These are phyloP conservation scores for Fusarium sp. DNA, from an alignment of 2,329 filamentous ascomycete genomes.

Conservation along the genomic window DNA sequence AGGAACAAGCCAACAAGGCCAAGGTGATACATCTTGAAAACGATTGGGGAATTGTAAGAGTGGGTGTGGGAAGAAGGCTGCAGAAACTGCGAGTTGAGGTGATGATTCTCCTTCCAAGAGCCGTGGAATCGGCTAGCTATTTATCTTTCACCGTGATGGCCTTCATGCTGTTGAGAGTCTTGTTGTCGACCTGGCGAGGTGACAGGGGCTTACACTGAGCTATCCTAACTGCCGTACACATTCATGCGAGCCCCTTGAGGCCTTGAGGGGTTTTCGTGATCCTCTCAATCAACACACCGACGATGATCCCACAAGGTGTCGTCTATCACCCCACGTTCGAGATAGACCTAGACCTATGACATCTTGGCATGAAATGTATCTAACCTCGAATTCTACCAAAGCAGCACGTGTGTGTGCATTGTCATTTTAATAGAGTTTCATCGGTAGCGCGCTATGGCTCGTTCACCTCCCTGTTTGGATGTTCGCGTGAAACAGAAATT, in stretches of 20 bases:
- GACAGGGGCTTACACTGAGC: background rate
- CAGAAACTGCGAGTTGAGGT: background rate
- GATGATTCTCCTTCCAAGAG: background rate
- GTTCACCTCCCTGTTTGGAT: background rate
- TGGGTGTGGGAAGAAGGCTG: background rate
- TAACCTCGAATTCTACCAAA: background rate
- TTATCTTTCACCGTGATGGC: background rate
- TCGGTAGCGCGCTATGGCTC: background rate
- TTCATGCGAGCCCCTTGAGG: background rate
- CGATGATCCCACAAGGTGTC: background rate
- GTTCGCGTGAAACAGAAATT: background rate
- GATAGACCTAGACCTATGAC: background rate
- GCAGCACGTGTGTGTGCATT: background rate
- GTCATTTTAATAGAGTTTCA: background rate
- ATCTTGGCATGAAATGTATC: background rate
- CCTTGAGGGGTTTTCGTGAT: background rate
- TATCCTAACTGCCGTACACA: background rate
- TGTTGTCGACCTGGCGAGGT: background rate
- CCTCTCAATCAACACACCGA: background rate
- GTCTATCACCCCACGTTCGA: background rate
- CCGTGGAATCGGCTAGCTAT: background rate
- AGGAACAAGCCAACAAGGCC: slow-evolving; percentile 3
- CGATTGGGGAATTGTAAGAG: background rate
- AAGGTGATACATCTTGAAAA: slow-evolving; percentile 9
- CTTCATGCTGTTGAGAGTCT: background rate